Evolutionary conservation across 768 basidiomycete species (phyloP).

Genomic region (Omphalotus guepiniiformis): DNA sequence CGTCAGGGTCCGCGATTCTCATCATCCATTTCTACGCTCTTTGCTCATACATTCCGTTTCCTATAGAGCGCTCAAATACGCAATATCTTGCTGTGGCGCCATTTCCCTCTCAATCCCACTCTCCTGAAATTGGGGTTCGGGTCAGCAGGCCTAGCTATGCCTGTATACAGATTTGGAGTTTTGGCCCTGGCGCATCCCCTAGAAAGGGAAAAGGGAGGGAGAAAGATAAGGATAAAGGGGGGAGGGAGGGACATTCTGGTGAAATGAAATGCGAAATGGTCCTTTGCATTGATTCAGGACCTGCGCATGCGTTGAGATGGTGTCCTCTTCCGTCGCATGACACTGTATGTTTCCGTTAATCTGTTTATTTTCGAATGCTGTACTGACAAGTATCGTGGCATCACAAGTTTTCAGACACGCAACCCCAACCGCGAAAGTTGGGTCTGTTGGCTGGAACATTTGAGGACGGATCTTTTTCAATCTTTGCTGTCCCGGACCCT

Average conservation of each 20-base stretch:
- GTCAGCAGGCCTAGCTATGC: constrained; percentile 50
- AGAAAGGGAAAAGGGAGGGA: not conserved
- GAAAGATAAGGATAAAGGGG: constrained; percentile 7
- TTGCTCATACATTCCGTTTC: constrained; percentile 3
- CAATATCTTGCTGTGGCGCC: constrained; percentile 87
- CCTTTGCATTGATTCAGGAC: constrained; percentile 77
- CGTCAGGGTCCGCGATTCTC: constrained; percentile 40
- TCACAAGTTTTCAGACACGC: constrained; percentile 16
- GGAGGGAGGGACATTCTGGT: constrained; percentile 36
- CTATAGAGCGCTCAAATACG: constrained; percentile 46
- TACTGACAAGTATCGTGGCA: not conserved
- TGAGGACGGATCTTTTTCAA: constrained; percentile 77
- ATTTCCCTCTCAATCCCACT: constrained; percentile 59
- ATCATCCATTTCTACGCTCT: not conserved
- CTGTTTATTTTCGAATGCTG: not conserved
- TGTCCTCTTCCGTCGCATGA: constrained; percentile 88
- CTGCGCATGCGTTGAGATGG: constrained; percentile 84
- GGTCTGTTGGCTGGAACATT: constrained; percentile 85
- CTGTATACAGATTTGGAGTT: constrained; percentile 87
- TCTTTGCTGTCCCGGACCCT: constrained; percentile 82
- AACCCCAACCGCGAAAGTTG: constrained; percentile 47
- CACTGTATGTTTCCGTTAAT: constrained; percentile 21
- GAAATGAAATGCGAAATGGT: constrained; percentile 78
- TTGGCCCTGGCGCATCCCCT: constrained; percentile 20
- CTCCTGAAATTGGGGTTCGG: constrained; percentile 63